Conservation (phyloP, 345 rosid genomes). For the Geranium rotundifolium region DNA sequence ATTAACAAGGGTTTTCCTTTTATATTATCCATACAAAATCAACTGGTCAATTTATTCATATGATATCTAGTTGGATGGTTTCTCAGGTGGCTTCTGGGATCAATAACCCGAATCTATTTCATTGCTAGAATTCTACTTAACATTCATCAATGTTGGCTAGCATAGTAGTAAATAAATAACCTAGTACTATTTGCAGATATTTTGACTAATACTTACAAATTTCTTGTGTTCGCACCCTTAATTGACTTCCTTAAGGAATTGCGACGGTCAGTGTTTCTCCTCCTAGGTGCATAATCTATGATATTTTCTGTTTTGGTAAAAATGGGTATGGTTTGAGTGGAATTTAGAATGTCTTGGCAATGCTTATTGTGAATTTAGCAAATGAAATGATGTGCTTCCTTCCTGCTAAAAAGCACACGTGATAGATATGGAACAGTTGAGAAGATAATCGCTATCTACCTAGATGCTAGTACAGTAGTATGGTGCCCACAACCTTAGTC, state of each 20-base stretch:
- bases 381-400: too few relatives aligned
- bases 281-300: not conserved
- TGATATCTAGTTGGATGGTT: not conserved
- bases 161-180: too few relatives aligned
- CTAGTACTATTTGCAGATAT: not conserved
- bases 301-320: too few relatives aligned
- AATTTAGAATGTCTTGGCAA: not conserved
- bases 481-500: not conserved
- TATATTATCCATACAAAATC: not conserved
- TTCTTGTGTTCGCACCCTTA: not conserved
- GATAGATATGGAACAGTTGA: too few relatives aligned
- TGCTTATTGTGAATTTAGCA: not conserved
- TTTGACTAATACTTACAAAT: not conserved
- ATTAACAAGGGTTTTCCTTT: not conserved
- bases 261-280: not conserved
- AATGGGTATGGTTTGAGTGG: not conserved
- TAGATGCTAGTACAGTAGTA: not conserved
- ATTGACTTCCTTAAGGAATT: not conserved
- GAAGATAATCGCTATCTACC: too few relatives aligned
- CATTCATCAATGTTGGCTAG: too few relatives aligned
- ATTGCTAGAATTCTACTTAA: too few relatives aligned
- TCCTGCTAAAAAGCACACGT: too few relatives aligned
- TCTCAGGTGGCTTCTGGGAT: not conserved
- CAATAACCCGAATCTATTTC: too few relatives aligned
- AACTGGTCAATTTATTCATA: not conserved